Percentiles rank a stretch among this genome's conserved stretches.
Conservation (phyloP, 148 eudicot genomes). For the Fagopyrum homotropicum region DNA sequence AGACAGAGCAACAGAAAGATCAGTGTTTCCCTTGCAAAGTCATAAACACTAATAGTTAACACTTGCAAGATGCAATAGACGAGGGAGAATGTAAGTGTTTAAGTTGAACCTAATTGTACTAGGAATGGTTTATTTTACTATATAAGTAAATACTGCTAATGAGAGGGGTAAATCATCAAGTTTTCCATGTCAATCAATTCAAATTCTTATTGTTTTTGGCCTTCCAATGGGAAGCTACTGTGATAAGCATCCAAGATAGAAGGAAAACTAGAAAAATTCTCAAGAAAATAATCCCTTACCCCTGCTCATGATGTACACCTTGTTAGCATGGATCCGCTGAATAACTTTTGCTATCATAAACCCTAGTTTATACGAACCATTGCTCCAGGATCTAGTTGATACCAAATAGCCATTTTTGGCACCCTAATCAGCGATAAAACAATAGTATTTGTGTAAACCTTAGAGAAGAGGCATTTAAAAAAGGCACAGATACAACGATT, state of each 20-base stretch:
- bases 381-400: background rate
- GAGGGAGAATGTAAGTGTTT: background rate
- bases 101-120: background rate
- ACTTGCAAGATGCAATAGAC: background rate
- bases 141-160: background rate
- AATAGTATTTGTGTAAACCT: background rate
- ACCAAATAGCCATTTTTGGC: background rate
- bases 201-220: background rate
- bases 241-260: background rate
- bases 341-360: background rate
- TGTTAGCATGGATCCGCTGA: background rate
- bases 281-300: background rate
- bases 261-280: background rate
- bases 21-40: constrained; percentile 39
- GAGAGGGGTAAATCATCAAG: background rate
- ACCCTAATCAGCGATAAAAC: background rate
- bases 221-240: background rate
- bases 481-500: background rate
- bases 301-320: background rate
- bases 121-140: background rate
- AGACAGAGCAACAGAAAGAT: constrained; percentile 44
- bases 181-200: background rate
- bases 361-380: background rate
- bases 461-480: background rate
- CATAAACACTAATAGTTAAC: constrained; percentile 16